Base-by-base conservation (phyloP, 495 filamentous ascomycete genomes). In the Tuber indicum region DNA sequence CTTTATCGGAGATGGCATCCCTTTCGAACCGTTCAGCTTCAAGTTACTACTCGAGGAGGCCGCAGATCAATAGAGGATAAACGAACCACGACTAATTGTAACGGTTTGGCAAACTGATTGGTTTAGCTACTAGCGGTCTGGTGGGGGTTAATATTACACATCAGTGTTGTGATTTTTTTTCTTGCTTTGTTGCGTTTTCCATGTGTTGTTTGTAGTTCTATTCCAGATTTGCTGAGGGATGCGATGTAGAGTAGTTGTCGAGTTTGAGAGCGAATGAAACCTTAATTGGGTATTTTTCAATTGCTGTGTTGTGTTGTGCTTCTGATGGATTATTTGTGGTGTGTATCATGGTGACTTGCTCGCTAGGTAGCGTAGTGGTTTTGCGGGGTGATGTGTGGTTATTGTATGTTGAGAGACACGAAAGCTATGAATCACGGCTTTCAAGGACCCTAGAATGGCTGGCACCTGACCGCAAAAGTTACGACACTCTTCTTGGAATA, bases 1-100 rank as follows among this genome's bases (percentile, higher is more conserved):
- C 87, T 97, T 98, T 86, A 92, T 98, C 84, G 97, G 97, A 78
- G 94, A 94, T 74, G 96, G 96, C 69, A 88, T 96, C 84, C 87
- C 94, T 52, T 98, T 99, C 86, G 87, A 91, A 81, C 96, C 96
- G 14, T 98, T 99, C 85, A 94, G 92, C 82, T 98, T 98, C 84
- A 91, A 91, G 86, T 87, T 89, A 32, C 85, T 98, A 78, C 85
- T 99, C 75, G 96, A 99, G 84, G 94, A 97, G 10, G 26, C 26
- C 10, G 58, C 58, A 66, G 58, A 66, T 66, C 58, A 66, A 66
- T 66, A 66, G 58, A 66, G 26, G 12, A 16, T 66, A 36, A 36
- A 36, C 32, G 17, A 1, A n/a, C 26, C 0, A 26, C 14, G 32
- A 36, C 58, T 36, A 17, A 36, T 66, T 36, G 58, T 36, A 36